Evolutionary conservation across 257 asterid genomes (phyloP), one percentile per base, ranked within the genome.

Genomic region (Lantana camara): DNA sequence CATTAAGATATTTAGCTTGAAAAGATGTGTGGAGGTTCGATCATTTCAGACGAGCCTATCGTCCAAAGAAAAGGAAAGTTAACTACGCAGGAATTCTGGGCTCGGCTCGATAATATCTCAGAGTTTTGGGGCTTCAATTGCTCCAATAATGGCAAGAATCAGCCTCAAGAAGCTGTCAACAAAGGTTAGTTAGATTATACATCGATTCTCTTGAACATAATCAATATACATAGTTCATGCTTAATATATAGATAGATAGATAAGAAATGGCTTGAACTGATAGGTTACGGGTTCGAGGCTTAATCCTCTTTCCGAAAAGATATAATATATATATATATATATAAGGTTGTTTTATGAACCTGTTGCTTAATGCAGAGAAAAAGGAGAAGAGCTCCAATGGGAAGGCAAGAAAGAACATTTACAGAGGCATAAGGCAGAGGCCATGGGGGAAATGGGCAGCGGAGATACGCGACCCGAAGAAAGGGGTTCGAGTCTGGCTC

Each of bases 361-460:
- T n/a, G n/a, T n/a, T n/a, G n/a, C n/a, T n/a, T n/a, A n/a, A n/a
- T n/a, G 48, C 52, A 69, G 92, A 57, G 49, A 69, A 49, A n/a
- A 37, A 53, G 12, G 68, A 73, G 72, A 80, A 76, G 58, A 16
- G 45, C 15, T 9, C 9, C 1, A 66, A 3, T 9, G 68, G 41
- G 59, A 81, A 74, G 85, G 35, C 75, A 0, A 80, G 91, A 59
- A 91, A 85, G 74, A 85, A 72, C 65, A 75, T 60, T 57, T 88
- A 88, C 75, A 77, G 96, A 74, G 96, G 97, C 47, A 91, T 88
- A 64, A 73, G 97, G 66, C 93, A 76, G 68, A 75, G 96, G 82
- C 95, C 96, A 14, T 88, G 96, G 96, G 97, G 97, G 5, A 88
- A 91, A 74, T 91, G 96, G 96, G 97, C 97, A 0, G 97, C 96